Evolutionary conservation across 1,139 yeast species (phyloP).

Genomic region (Debaryomyces robertsiae): DNA sequence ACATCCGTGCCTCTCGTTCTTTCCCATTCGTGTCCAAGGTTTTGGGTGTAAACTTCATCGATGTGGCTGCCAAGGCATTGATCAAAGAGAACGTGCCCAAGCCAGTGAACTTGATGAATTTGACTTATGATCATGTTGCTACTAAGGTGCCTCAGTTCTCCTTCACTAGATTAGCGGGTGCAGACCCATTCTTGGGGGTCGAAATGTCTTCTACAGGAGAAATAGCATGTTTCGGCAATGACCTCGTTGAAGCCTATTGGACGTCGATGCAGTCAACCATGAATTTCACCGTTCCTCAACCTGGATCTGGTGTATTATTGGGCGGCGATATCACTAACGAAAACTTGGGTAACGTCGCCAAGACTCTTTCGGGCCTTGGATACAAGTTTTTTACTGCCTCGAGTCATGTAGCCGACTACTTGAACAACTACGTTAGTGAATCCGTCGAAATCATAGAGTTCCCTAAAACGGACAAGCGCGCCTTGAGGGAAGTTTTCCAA

Average conservation of each 20-base stretch:
- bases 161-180: conserved; percentile 96
- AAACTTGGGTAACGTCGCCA: conserved; percentile 72
- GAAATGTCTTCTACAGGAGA: conserved; percentile 99
- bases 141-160: conserved; percentile 98
- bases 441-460: conserved; percentile 74
- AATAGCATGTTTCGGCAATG: conserved; percentile 92
- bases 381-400: conserved; percentile 83
- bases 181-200: conserved; percentile 97
- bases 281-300: conserved; percentile 92
- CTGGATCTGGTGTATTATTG: conserved; percentile 85
- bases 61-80: conserved; percentile 88
- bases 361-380: conserved; percentile 69
- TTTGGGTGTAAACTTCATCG: conserved; percentile 89
- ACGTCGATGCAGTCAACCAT: conserved; percentile 93
- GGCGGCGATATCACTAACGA: conserved; percentile 88
- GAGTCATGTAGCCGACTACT: conserved; percentile 67
- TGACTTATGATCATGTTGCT: conserved; percentile 74
- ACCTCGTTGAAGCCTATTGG: conserved; percentile 93
- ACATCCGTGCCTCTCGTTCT: conserved; percentile 96
- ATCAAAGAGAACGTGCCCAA: conserved; percentile 70
- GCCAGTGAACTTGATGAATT: conserved; percentile 69
- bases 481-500: conserved; percentile 89
- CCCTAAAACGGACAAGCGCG: conserved; percentile 92
- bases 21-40: conserved; percentile 99
- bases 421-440: conserved; percentile 47